phyloP scores from a whole-genome alignment of 192 early-diverging fungal species.

The Entomortierella beljakovae region DNA sequence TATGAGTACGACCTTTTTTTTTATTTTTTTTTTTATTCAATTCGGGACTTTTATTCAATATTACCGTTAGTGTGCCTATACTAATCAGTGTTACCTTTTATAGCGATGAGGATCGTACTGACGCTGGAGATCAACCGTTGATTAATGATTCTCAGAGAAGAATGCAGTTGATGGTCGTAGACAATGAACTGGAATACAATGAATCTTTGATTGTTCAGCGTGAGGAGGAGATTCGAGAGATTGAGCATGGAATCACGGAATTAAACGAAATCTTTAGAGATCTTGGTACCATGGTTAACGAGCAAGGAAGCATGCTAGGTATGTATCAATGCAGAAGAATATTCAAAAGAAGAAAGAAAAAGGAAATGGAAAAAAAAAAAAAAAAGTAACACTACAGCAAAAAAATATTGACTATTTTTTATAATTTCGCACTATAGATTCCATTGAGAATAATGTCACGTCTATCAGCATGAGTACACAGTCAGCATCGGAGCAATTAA shows the following conservation, averaged over 20 bases:
- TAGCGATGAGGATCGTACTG: conserved; percentile 61
- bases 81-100: neutral
- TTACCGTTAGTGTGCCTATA: neutral
- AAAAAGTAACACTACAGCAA: too few species aligned
- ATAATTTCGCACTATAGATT: conserved; percentile 70
- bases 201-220: conserved; percentile 94
- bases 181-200: conserved; percentile 95
- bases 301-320: conserved; percentile 94
- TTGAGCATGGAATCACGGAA: conserved; percentile 93
- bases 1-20: conserved; percentile 48
- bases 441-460: conserved; percentile 95
- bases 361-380: too few species aligned
- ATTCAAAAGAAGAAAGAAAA: too few species aligned
- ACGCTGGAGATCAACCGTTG: conserved; percentile 68
- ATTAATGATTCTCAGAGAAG: conserved; percentile 65
- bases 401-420: too few species aligned
- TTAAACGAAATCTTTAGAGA: conserved; percentile 98
- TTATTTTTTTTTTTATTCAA: neutral
- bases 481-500: conserved; percentile 84
- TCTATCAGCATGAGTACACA: conserved; percentile 82
- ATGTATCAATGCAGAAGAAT: too few species aligned
- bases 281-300: conserved; percentile 95
- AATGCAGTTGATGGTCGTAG: conserved; percentile 80
- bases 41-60: neutral
- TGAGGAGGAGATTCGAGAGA: conserved; percentile 91